phyloP scores from a whole-genome alignment of 371 early-diverging fungal species.

The Mortierella sp. region DNA sequence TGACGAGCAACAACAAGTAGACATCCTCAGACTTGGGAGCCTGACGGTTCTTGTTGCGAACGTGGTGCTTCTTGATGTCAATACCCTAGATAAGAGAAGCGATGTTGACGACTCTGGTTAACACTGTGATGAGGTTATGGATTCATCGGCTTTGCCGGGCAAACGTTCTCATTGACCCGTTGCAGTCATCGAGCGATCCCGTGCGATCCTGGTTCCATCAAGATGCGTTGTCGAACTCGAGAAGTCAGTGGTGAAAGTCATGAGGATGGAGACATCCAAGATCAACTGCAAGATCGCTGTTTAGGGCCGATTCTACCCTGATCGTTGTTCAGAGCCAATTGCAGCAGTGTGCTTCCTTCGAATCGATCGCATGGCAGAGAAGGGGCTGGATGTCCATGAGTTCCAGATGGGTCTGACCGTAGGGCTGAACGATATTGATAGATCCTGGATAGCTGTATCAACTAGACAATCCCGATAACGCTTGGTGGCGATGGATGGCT shows the following conservation, averaged over 20 bases:
- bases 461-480: neutral
- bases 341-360: too few species aligned
- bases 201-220: too few species aligned
- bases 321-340: neutral
- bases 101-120: constrained; percentile 6
- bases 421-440: neutral
- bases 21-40: constrained; percentile 93
- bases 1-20: constrained; percentile 95
- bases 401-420: too few species aligned
- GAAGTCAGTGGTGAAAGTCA: too few species aligned
- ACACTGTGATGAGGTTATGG: constrained; percentile 1
- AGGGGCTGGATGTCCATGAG: too few species aligned
- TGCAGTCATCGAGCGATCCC: neutral
- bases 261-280: too few species aligned
- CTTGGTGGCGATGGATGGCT: constrained; percentile 20
- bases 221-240: too few species aligned
- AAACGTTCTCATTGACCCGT: neutral
- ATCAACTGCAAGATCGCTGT: too few species aligned
- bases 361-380: too few species aligned
- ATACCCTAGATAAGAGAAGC: constrained; percentile 78
- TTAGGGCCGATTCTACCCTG: neutral
- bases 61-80: constrained; percentile 96
- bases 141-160: constrained; percentile 6
- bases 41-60: constrained; percentile 87
- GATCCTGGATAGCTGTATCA: neutral